Evolutionary conservation across 148 eudicot species (phyloP).

Genomic region (Linanthus parryae): DNA sequence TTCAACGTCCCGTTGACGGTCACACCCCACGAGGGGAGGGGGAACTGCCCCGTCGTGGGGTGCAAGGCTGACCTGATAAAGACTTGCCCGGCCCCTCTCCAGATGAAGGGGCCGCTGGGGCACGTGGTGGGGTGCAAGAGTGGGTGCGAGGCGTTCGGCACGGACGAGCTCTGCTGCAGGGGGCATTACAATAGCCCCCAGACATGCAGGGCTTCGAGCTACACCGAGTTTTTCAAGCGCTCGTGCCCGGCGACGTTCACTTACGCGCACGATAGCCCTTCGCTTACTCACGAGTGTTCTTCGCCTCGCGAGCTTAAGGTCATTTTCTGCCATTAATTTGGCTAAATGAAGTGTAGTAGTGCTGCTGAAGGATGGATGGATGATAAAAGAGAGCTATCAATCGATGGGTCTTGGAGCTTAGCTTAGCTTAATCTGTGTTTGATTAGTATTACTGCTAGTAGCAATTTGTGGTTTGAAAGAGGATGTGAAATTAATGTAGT

Average conservation of each 20-base stretch:
- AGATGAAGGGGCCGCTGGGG: constrained; percentile 19
- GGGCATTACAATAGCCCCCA: constrained; percentile 43
- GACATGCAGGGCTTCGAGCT: constrained; percentile 39
- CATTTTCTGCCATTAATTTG: constrained; percentile 99
- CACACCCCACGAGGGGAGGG: constrained; percentile 89
- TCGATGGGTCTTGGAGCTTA: no score
- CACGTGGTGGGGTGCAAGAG: constrained; percentile 72
- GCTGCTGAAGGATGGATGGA: no score
- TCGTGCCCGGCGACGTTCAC: constrained; percentile 75
- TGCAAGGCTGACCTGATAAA: constrained; percentile 42
- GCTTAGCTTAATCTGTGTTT: no score
- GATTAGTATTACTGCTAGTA: no score
- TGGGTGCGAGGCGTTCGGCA: constrained; percentile 68
- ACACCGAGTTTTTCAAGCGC: constrained; percentile 66
- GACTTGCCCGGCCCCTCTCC: constrained; percentile 44
- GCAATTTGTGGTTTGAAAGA: no score
- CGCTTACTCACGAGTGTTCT: constrained; percentile 81
- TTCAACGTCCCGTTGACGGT: constrained; percentile 86
- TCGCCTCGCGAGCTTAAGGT: constrained; percentile 90
- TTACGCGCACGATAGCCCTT: constrained; percentile 87
- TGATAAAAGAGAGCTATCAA: no score
- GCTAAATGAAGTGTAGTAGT: constrained; percentile 12
- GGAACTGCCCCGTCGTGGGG: constrained; percentile 86
- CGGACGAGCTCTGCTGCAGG: constrained; percentile 71
- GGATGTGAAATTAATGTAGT: no score